Evolutionary conservation across 1,284 basidiomycete species (phyloP).

Genomic region (Moniliophthora roreri): DNA sequence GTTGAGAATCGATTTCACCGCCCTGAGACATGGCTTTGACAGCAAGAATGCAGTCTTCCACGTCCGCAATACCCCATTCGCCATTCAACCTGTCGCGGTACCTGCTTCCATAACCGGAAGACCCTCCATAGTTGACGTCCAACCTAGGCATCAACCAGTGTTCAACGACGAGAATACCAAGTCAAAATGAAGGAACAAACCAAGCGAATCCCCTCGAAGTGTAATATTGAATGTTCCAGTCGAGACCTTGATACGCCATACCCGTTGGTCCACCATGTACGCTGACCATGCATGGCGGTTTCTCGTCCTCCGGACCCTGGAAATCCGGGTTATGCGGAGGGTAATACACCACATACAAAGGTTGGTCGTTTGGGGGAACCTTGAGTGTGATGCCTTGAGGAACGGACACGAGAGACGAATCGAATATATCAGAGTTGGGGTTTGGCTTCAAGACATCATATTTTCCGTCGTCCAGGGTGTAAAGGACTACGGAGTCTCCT

Average conservation of each 20-base stretch:
- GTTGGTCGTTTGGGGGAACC: no score
- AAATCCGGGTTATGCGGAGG: conserved; percentile 62
- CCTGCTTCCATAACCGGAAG: conserved; percentile 61
- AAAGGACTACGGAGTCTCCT: no score
- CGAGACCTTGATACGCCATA: conserved; percentile 40
- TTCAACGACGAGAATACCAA: not conserved
- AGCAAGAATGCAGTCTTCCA: conserved; percentile 51
- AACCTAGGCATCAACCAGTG: conserved; percentile 46
- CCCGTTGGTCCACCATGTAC: conserved; percentile 71
- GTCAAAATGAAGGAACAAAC: conserved; percentile 29
- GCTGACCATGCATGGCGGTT: conserved; percentile 63
- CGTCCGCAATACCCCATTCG: conserved; percentile 71
- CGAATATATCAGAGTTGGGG: conserved; percentile 20
- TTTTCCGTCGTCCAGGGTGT: no score
- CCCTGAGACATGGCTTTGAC: conserved; percentile 47
- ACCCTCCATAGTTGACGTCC: conserved; percentile 72
- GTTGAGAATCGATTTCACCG: conserved; percentile 53
- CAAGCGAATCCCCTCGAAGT: conserved; percentile 69
- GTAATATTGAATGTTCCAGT: conserved; percentile 59
- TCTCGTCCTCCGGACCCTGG: conserved; percentile 45
- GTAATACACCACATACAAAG: no score
- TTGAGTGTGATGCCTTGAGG: conserved; percentile 47
- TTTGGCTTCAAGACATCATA: no score
- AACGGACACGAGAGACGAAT: conserved; percentile 37
- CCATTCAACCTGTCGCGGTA: conserved; percentile 53